Conservation (phyloP, 1,139 yeast species). For the Pichia sp. region DNA sequence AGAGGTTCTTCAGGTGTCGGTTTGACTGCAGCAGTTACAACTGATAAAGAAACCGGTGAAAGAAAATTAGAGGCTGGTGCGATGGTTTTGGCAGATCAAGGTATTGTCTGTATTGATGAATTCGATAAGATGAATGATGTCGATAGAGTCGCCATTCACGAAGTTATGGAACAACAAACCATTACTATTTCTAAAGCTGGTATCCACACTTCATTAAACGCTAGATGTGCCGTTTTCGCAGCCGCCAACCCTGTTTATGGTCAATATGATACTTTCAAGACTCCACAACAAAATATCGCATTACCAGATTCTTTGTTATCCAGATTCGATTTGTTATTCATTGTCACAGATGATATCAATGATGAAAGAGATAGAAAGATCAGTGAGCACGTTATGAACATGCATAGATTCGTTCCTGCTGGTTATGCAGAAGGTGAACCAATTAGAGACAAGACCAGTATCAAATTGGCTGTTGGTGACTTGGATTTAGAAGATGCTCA, state of each 20-base stretch:
- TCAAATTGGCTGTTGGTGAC: constrained; percentile 81
- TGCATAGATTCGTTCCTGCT: constrained; percentile 88
- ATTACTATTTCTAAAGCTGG: constrained; percentile 99
- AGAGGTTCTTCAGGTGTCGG: constrained; percentile 99
- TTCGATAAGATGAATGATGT: constrained; percentile 97
- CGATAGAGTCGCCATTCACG: constrained; percentile 98
- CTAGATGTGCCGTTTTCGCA: constrained; percentile 96
- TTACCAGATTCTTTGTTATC: constrained; percentile 94
- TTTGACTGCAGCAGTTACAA: constrained; percentile 97
- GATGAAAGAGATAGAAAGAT: constrained; percentile 82
- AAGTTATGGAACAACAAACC: constrained; percentile 99
- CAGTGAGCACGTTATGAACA: constrained; percentile 92
- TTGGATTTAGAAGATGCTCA: constrained; percentile 17
- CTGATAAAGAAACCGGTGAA: constrained; percentile 97
- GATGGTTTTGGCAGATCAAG: constrained; percentile 97
- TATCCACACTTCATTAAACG: constrained; percentile 93
- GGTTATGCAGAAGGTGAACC: constrained; percentile 96
- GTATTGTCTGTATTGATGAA: constrained; percentile 97
- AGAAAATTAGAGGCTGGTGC: constrained; percentile 98
- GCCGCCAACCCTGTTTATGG: constrained; percentile 99
- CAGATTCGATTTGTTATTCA: constrained; percentile 93
- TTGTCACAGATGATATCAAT: constrained; percentile 93
- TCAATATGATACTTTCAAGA: constrained; percentile 93
- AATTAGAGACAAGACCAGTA: constrained; percentile 68
- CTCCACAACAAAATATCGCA: constrained; percentile 96